phyloP scores from a whole-genome alignment of 495 filamentous ascomycete genomes.

The Aspergillus egyptiacus region DNA sequence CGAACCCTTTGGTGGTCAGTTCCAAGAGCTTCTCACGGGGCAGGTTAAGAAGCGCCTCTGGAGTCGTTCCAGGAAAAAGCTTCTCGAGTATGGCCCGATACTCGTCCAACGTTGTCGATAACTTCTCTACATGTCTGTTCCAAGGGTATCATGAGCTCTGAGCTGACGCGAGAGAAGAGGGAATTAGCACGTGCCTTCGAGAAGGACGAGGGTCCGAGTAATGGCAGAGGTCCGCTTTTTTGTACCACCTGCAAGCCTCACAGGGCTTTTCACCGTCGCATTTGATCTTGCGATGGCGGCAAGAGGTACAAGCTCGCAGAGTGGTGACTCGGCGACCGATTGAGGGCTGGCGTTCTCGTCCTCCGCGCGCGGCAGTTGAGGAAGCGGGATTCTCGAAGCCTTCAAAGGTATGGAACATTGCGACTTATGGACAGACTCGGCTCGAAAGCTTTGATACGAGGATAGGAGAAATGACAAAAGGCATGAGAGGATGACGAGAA shows the following conservation, averaged over 20 bases:
- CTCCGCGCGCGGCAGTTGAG: slow-evolving; percentile 24
- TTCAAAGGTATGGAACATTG: slow-evolving; percentile 43
- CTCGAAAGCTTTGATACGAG: too few species aligned
- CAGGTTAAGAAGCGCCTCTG: slow-evolving; percentile 38
- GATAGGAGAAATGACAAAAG: background rate
- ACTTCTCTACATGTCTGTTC: slow-evolving; percentile 37
- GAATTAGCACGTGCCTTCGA: slow-evolving; percentile 22
- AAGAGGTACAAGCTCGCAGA: slow-evolving; percentile 41
- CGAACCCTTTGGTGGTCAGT: slow-evolving; percentile 21
- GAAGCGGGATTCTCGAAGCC: slow-evolving; percentile 33
- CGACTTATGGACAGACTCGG: background rate
- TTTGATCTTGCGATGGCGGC: slow-evolving; percentile 45
- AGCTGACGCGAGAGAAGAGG: background rate
- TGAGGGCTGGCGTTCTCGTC: slow-evolving; percentile 33
- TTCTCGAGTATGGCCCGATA: slow-evolving; percentile 34
- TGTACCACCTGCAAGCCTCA: slow-evolving; percentile 44
- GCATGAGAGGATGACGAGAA: background rate
- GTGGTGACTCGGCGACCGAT: slow-evolving; percentile 36
- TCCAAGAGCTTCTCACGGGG: slow-evolving; percentile 47
- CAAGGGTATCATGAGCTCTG: background rate
- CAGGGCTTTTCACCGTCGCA: slow-evolving; percentile 45
- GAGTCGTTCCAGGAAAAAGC: slow-evolving; percentile 32
- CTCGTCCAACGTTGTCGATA: slow-evolving; percentile 37
- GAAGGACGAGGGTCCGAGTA: slow-evolving; percentile 41
- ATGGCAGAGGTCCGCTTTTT: slow-evolving; percentile 39